These are phyloP conservation scores for Cutaneotrichosporon dermatis DNA, from an alignment of 1,284 basidiomycete species.

Conservation along the genomic window DNA sequence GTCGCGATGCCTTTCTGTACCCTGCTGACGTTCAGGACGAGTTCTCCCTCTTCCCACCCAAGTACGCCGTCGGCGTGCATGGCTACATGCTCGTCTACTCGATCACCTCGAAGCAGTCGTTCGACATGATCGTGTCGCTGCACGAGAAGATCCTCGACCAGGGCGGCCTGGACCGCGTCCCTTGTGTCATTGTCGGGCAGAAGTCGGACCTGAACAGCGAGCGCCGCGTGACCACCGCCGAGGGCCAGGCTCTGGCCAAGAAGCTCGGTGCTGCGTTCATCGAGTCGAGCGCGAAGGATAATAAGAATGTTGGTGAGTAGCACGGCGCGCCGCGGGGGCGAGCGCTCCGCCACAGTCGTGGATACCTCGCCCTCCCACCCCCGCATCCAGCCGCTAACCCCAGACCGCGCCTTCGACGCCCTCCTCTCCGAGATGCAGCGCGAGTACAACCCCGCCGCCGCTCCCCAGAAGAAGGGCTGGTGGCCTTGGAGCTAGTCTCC, in stretches of 20 bases:
- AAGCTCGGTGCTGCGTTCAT: conserved; percentile 71
- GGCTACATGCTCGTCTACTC: conserved; percentile 91
- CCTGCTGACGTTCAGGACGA: conserved; percentile 60
- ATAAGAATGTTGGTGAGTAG: conserved; percentile 79
- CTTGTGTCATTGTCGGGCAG: conserved; percentile 94
- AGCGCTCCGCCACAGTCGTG: too few species aligned
- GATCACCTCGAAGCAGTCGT: conserved; percentile 83
- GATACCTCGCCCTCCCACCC: too few species aligned
- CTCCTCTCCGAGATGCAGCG: conserved; percentile 72
- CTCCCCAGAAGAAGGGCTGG: conserved; percentile 46
- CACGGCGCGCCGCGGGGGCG: too few species aligned
- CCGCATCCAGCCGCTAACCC: neutral
- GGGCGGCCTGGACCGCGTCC: conserved; percentile 81
- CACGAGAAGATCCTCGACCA: conserved; percentile 98
- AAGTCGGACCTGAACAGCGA: conserved; percentile 75
- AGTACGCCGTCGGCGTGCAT: conserved; percentile 76
- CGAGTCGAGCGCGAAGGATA: conserved; percentile 84
- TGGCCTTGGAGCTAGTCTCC: conserved; percentile 17
- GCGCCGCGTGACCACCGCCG: conserved; percentile 64
- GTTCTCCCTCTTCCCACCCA: conserved; percentile 74
- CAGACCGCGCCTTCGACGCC: conserved; percentile 82
- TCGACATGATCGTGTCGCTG: conserved; percentile 93
- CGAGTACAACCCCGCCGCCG: conserved; percentile 47
- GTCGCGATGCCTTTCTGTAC: too few species aligned
- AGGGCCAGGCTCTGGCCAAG: conserved; percentile 72